Evolutionary conservation across 2,329 filamentous ascomycete genomes (phyloP).

Genomic region (Bipolaris oryzae): DNA sequence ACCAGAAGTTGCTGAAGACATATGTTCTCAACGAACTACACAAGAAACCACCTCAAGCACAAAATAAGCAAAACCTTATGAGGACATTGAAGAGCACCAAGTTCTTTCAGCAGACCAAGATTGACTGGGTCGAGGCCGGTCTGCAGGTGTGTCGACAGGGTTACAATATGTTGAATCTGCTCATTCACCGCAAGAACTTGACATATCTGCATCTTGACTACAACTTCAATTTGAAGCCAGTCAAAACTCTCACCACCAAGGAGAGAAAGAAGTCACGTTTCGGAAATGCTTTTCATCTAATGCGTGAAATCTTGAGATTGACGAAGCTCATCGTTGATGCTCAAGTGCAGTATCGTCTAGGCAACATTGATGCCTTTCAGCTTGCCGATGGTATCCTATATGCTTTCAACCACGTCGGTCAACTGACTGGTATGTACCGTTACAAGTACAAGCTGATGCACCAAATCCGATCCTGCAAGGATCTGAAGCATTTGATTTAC

Average conservation of each 20-base stretch:
- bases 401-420: conserved; percentile 98
- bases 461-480: conserved; percentile 98
- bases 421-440: conserved; percentile 98
- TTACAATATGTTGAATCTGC: conserved; percentile 97
- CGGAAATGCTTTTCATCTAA: conserved; percentile 97
- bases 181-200: conserved; percentile 97
- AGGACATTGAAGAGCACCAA: conserved; percentile 93
- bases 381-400: conserved; percentile 98
- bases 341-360: conserved; percentile 95
- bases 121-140: conserved; percentile 99
- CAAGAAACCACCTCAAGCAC: conserved; percentile 91
- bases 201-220: conserved; percentile 98
- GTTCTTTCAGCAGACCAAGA: conserved; percentile 99
- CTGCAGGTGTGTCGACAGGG: conserved; percentile 97
- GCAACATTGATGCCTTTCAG: conserved; percentile 98
- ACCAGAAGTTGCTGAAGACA: conserved; percentile 96
- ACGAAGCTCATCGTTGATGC: conserved; percentile 98
- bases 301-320: conserved; percentile 94
- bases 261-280: conserved; percentile 99
- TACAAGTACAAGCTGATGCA: conserved; percentile 99
- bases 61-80: conserved; percentile 92
- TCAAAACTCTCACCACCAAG: conserved; percentile 98
- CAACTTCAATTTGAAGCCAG: conserved; percentile 98
- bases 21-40: conserved; percentile 97
- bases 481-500: conserved; percentile 98